Evolutionary conservation across 805 yeast genomes (phyloP).

Genomic region (Geotrichum ghanense): DNA sequence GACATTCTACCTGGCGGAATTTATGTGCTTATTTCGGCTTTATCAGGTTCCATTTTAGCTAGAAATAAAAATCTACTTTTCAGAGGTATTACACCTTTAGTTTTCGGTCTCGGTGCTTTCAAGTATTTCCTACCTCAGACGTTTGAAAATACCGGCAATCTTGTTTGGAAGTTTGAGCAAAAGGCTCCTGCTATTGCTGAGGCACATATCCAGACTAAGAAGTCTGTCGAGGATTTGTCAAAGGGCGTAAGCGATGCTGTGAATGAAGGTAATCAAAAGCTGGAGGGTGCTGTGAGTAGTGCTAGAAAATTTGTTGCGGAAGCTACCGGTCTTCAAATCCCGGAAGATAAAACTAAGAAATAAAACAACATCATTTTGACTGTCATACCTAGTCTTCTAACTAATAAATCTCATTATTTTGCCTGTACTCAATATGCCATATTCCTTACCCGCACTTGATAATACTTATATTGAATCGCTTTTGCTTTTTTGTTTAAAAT

Average conservation of each 20-base stretch:
- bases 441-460: no score
- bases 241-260: slow-evolving; percentile 34
- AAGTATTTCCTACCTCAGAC: slow-evolving; percentile 64
- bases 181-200: slow-evolving; percentile 52
- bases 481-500: no score
- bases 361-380: no score
- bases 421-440: no score
- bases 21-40: slow-evolving; percentile 55
- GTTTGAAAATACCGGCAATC: slow-evolving; percentile 44
- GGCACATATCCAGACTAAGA: slow-evolving; percentile 42
- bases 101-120: slow-evolving; percentile 54
- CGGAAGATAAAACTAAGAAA: slow-evolving; percentile 36
- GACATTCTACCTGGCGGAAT: slow-evolving; percentile 60
- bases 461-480: no score
- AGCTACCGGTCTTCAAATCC: slow-evolving; percentile 58
- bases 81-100: slow-evolving; percentile 45
- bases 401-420: no score
- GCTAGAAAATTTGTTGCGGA: slow-evolving; percentile 37
- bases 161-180: slow-evolving; percentile 51
- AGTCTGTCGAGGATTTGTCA: slow-evolving; percentile 35
- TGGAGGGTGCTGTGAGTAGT: slow-evolving; percentile 29
- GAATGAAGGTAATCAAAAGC: slow-evolving; percentile 27
- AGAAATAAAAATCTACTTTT: slow-evolving; percentile 52
- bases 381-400: no score
- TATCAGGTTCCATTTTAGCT: slow-evolving; percentile 63